phyloP scores from a whole-genome alignment of 495 filamentous ascomycete species.

The Sphaerosporella brunnea region DNA sequence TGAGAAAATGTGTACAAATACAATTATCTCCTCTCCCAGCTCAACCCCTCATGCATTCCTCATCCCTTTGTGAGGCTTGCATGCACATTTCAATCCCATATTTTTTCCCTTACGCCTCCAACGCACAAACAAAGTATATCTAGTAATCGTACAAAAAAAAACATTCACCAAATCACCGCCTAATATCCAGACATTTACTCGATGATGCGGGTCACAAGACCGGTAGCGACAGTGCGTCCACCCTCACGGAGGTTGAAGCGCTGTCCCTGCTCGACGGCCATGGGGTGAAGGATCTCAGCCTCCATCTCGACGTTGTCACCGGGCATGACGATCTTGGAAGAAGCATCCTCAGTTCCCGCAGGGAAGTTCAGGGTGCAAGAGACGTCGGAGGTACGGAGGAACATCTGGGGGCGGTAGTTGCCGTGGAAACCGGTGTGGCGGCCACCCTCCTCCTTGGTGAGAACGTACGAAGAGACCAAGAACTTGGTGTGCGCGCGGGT shows the following conservation, averaged over 20 bases:
- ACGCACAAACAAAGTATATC: too few species aligned
- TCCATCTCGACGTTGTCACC: constrained; percentile 98
- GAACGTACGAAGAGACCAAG: constrained; percentile 84
- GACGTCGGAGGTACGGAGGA: constrained; percentile 87
- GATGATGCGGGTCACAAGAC: constrained; percentile 71
- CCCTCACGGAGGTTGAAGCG: constrained; percentile 95
- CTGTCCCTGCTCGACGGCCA: constrained; percentile 75
- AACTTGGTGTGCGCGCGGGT: constrained; percentile 74
- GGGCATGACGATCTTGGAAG: constrained; percentile 69
- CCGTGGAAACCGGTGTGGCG: constrained; percentile 80
- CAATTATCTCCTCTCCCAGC: too few species aligned
- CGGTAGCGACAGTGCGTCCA: constrained; percentile 82
- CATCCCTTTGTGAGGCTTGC: too few species aligned
- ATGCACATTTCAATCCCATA: neutral
- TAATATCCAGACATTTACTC: too few species aligned
- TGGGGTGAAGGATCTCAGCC: constrained; percentile 56
- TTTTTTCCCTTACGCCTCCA: neutral
- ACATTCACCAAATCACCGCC: neutral
- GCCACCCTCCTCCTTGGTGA: constrained; percentile 94
- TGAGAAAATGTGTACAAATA: too few species aligned
- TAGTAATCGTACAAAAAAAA: neutral
- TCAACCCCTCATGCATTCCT: too few species aligned
- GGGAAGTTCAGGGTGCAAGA: constrained; percentile 64
- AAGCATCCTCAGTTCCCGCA: constrained; percentile 48
- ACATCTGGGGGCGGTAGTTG: constrained; percentile 94